Percentiles rank a stretch among this genome's conserved stretches.
Conservation (phyloP, 345 rosid species). For the Dipteronia sinensis region DNA sequence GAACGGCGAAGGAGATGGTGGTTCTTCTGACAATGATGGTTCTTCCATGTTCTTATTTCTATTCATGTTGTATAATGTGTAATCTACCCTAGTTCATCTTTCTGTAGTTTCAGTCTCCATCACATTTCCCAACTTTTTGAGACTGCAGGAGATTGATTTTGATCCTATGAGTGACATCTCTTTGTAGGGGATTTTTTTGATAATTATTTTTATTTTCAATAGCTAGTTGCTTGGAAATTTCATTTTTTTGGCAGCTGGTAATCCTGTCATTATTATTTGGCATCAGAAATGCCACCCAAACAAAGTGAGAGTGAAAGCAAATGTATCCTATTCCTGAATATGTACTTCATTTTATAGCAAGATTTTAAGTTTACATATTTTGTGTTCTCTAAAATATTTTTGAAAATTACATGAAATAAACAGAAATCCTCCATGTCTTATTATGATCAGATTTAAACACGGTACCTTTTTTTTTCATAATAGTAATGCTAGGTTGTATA, state of each 20-base stretch:
- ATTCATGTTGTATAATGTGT: not conserved
- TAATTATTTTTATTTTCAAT: not conserved
- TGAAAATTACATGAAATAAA: too few relatives aligned
- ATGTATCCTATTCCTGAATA: too few relatives aligned
- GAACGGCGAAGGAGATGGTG: slow-evolving; percentile 63
- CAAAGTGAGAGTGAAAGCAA: not conserved
- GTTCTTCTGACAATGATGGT: slow-evolving; percentile 49
- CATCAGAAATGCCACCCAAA: not conserved
- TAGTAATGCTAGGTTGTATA: too few relatives aligned
- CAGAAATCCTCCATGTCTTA: too few relatives aligned
- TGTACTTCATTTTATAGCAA: too few relatives aligned
- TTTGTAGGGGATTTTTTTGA: not conserved
- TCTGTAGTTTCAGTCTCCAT: not conserved
- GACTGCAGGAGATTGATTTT: slow-evolving; percentile 5
- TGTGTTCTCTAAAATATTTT: too few relatives aligned
- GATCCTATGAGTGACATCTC: not conserved
- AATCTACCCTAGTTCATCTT: not conserved
- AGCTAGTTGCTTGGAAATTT: not conserved
- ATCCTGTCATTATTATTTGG: not conserved
- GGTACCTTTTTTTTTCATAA: too few relatives aligned
- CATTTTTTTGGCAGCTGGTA: not conserved
- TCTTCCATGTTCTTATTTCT: not conserved
- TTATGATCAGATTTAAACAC: too few relatives aligned
- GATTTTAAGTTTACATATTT: too few relatives aligned
- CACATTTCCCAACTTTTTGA: not conserved